phyloP scores from a whole-genome alignment of 345 rosid species.

The Populus nigra region DNA sequence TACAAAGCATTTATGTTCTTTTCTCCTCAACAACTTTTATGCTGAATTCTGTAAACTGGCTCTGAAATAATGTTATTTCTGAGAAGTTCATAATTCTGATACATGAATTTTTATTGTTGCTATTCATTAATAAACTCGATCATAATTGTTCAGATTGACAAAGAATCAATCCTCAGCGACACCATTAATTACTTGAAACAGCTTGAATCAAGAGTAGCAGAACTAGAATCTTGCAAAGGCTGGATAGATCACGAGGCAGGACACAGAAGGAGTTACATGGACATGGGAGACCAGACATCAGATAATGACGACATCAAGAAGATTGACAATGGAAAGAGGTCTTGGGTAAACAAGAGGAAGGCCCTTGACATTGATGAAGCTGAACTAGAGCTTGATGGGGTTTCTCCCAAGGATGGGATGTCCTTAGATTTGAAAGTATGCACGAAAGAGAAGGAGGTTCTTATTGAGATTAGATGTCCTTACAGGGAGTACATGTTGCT shows the following conservation, averaged over 20 bases:
- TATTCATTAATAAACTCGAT: neutral
- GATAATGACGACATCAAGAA: constrained; percentile 51
- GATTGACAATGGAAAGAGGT: constrained; percentile 28
- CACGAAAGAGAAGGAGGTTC: constrained; percentile 49
- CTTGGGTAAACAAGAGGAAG: constrained; percentile 62
- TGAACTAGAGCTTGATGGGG: constrained; percentile 32
- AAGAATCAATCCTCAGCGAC: constrained; percentile 56
- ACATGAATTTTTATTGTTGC: neutral
- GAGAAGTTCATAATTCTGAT: neutral
- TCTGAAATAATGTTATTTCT: neutral
- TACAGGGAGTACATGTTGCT: constrained; percentile 64
- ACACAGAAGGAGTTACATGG: constrained; percentile 43
- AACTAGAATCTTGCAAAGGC: constrained; percentile 71
- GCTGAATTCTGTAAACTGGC: neutral
- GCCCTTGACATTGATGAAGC: constrained; percentile 44
- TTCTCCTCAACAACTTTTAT: neutral
- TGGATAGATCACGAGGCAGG: constrained; percentile 47
- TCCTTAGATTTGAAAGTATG: constrained; percentile 42
- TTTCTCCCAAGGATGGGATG: constrained; percentile 23
- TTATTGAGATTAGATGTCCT: constrained; percentile 63
- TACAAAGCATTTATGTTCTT: neutral
- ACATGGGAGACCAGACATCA: constrained; percentile 58
- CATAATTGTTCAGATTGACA: constrained; percentile 23
- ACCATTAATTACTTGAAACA: constrained; percentile 62
- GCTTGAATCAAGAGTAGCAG: constrained; percentile 76